Evolutionary conservation across 2,329 filamentous ascomycete species (phyloP), one percentile per base, ranked within the genome.

Genomic region (Xylariaceae sp.): DNA sequence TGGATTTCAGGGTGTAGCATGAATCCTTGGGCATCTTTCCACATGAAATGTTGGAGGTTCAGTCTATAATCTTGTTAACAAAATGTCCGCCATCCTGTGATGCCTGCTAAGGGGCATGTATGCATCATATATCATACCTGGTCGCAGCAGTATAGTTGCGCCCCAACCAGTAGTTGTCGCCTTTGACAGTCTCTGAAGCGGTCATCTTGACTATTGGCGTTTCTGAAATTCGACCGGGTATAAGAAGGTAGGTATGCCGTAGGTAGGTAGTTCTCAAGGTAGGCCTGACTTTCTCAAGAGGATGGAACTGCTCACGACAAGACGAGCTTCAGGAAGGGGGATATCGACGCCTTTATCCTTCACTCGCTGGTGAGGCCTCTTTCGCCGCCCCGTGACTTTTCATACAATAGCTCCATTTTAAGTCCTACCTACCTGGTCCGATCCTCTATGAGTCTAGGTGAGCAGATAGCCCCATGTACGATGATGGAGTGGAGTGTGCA

Each of bases 41-140:
- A 63, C 52, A 62, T 35, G 42, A 51, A 63, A 35, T 62, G 62
- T 44, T 63, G 59, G 13, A 63, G 39, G 23, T 63, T 63, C 30
- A 62, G 49, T 35, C 62, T 63, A 6, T 6, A 37, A 11, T 1
- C 5, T 35, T 45, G 54, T 63, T n/a, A 59, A 15, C 18, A n/a
- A 15, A 7, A 48, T 37, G n/a, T 13, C 30, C 23, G 23, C 23
- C 23, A 30, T 30, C 23, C 23, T 30, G 23, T 30, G 23, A 30
- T 30, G 23, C 23, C 23, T 30, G 23, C 23, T 30, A 5, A 30
- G 23, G 23, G 23, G 23, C 23, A 30, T 30, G 23, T 30, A 30
- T 30, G 4, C 23, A 6, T 30, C 23, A 30, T 30, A 30, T 30
- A 30, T 30, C 15, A 48, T 58, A 63, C 62, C 59, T 63, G 18